A percentile compares a stretch with the other conserved stretches of the same genome.
phyloP scores from a whole-genome alignment of 2,329 filamentous ascomycete genomes.

The Botrytis cinerea region DNA sequence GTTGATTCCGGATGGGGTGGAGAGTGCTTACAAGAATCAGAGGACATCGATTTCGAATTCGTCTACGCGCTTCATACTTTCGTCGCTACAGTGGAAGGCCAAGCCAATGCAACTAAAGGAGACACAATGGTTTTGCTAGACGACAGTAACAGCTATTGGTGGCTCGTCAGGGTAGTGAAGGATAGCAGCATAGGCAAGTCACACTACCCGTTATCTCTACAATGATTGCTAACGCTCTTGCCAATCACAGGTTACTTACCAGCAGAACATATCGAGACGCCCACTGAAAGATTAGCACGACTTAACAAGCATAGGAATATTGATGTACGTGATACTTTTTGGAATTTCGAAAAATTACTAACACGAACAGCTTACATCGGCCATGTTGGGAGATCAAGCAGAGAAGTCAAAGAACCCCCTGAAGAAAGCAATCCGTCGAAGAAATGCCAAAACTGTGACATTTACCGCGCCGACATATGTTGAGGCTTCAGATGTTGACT shows the following conservation, averaged over 20 bases:
- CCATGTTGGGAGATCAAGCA: slow-evolving; percentile 69
- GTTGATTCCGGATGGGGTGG: slow-evolving; percentile 73
- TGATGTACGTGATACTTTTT: slow-evolving; percentile 66
- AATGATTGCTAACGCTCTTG: slow-evolving; percentile 10
- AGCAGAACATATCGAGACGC: slow-evolving; percentile 97
- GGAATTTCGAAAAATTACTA: slow-evolving; percentile 25
- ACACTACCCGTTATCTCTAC: not conserved
- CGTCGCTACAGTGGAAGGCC: slow-evolving; percentile 94
- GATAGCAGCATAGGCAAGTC: slow-evolving; percentile 83
- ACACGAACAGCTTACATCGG: slow-evolving; percentile 59
- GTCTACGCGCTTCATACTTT: slow-evolving; percentile 98
- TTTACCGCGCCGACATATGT: slow-evolving; percentile 72
- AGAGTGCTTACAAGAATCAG: slow-evolving; percentile 87
- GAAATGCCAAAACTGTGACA: slow-evolving; percentile 70
- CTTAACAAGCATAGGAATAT: slow-evolving; percentile 98
- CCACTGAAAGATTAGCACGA: slow-evolving; percentile 88
- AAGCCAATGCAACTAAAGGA: slow-evolving; percentile 96
- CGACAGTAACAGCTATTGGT: slow-evolving; percentile 99
- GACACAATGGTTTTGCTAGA: slow-evolving; percentile 98
- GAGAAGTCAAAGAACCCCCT: slow-evolving; percentile 73
- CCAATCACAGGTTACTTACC: slow-evolving; percentile 76
- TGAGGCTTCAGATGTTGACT: slow-evolving; percentile 71
- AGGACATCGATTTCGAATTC: slow-evolving; percentile 99
- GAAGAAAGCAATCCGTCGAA: slow-evolving; percentile 70
- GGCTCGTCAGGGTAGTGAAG: slow-evolving; percentile 95